Evolutionary conservation across 331 rosid genomes (phyloP).

Genomic region (Spiraea crenata): DNA sequence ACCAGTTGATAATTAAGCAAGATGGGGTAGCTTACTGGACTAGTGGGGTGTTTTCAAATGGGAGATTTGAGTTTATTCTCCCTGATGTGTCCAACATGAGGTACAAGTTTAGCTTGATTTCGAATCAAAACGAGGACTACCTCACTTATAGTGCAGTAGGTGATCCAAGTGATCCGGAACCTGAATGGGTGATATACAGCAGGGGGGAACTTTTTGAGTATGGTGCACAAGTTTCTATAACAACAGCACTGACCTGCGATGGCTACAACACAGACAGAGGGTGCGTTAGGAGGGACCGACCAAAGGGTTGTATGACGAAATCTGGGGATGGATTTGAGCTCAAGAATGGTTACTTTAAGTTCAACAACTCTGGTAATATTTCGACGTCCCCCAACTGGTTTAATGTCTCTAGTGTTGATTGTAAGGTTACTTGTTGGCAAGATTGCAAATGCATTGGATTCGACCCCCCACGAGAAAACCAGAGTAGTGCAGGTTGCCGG

Average conservation of each 20-base stretch:
- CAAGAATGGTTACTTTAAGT: neutral
- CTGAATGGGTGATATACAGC: slow-evolving; percentile 5
- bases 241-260: neutral
- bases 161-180: neutral
- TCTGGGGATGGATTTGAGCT: neutral
- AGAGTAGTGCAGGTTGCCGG: neutral
- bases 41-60: neutral
- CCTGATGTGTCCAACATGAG: neutral
- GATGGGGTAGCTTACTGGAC: slow-evolving; percentile 2
- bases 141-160: neutral
- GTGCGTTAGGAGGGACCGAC: neutral
- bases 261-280: neutral
- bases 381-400: neutral
- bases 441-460: neutral
- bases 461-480: neutral
- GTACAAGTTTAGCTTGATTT: neutral
- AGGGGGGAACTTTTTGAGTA: neutral
- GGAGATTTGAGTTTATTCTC: neutral
- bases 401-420: neutral
- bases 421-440: slow-evolving; percentile 5
- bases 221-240: neutral
- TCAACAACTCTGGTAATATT: neutral
- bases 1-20: neutral
- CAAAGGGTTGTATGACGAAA: neutral
- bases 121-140: neutral